Evolutionary conservation across 1,284 basidiomycete genomes (phyloP).

Genomic region (Leccinum pallidistipes): DNA sequence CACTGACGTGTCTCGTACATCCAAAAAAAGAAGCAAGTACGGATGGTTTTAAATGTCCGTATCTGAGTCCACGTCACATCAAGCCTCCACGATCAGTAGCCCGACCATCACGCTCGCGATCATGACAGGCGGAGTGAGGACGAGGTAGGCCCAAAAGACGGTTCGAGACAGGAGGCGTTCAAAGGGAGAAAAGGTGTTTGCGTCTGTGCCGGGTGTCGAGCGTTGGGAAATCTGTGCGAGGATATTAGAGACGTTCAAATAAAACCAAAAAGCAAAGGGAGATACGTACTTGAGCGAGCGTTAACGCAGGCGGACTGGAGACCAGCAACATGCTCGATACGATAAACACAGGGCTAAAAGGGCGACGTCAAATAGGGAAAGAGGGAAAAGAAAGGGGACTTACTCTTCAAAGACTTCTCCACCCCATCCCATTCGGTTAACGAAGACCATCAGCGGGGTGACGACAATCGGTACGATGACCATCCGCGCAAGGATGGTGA

Average conservation of each 20-base stretch:
- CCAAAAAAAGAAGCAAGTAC: neutral
- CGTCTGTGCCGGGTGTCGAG: neutral
- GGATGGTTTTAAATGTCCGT: neutral
- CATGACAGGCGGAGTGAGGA: slow-evolving; percentile 80
- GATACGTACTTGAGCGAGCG: slow-evolving; percentile 70
- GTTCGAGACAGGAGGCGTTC: slow-evolving; percentile 85
- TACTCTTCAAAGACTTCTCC: slow-evolving; percentile 68
- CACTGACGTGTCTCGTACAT: neutral
- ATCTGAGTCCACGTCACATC: neutral
- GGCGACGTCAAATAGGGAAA: slow-evolving; percentile 8
- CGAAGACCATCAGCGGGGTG: slow-evolving; percentile 68
- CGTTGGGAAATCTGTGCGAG: slow-evolving; percentile 23
- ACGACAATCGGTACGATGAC: slow-evolving; percentile 79
- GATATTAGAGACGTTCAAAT: neutral
- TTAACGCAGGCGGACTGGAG: slow-evolving; percentile 79
- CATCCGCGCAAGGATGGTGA: slow-evolving; percentile 83
- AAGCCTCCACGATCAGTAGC: slow-evolving; percentile 54
- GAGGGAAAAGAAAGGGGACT: slow-evolving; percentile 32
- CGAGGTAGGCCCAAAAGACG: slow-evolving; percentile 81
- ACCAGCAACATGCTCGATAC: slow-evolving; percentile 76
- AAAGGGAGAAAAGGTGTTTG: slow-evolving; percentile 44
- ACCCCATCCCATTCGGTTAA: slow-evolving; percentile 46
- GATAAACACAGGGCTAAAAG: slow-evolving; percentile 75
- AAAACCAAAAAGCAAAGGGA: neutral
- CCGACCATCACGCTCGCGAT: slow-evolving; percentile 77